A percentile compares a stretch with the other conserved stretches of the same genome.
Evolutionary conservation across 148 eudicot species (phyloP).

Genomic region (Spergularia bocconei): DNA sequence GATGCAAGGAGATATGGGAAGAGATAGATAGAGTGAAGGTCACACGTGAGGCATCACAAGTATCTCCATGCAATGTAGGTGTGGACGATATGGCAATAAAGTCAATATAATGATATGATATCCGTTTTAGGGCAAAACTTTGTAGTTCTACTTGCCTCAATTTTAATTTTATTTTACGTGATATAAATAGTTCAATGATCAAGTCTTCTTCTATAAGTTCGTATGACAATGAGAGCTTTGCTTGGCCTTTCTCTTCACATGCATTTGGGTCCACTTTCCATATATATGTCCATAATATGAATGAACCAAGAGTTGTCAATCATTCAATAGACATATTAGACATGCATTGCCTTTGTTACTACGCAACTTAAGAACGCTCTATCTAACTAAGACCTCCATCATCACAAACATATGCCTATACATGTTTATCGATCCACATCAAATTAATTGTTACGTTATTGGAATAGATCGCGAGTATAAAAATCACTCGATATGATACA

Average conservation of each 20-base stretch:
- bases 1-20: background rate
- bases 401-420: too few species aligned
- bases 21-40: background rate
- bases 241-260: constrained; percentile 20
- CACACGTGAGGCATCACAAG: constrained; percentile 34
- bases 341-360: too few species aligned
- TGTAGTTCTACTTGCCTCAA: background rate
- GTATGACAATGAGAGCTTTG: constrained; percentile 1
- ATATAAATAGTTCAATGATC: background rate
- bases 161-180: too few species aligned
- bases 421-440: too few species aligned
- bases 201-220: background rate
- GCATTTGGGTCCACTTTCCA: constrained; percentile 26
- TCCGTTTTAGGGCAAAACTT: constrained; percentile 1
- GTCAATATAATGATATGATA: constrained; percentile 15
- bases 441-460: too few species aligned
- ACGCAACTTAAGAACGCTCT: too few species aligned
- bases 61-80: constrained; percentile 29
- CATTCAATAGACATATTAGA: background rate
- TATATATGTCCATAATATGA: background rate
- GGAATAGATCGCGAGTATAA: too few species aligned
- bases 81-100: constrained; percentile 15
- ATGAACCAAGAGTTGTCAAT: background rate
- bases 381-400: too few species aligned
- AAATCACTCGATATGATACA: too few species aligned